Percentiles rank a stretch among this genome's conserved stretches.
Evolutionary conservation across 805 yeast genomes (phyloP).

Genomic region (Candida rishiriensis): DNA sequence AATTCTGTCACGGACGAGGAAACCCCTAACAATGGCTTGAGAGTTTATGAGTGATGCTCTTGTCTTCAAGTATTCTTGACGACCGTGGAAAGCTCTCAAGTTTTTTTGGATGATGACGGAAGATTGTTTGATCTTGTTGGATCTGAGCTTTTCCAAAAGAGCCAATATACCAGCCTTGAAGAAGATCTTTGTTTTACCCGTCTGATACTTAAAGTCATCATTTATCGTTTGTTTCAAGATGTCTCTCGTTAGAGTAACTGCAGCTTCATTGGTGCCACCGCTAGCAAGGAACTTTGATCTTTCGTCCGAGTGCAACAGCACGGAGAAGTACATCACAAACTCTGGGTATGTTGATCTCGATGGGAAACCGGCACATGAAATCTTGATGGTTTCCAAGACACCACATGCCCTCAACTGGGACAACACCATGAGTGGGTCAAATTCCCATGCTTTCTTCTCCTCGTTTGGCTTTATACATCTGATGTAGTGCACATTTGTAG

Average conservation of each 20-base stretch:
- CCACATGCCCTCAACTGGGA: conserved; percentile 97
- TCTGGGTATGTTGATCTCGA: conserved; percentile 94
- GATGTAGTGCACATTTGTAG: conserved; percentile 94
- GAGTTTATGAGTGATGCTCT: conserved; percentile 48
- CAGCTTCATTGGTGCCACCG: conserved; percentile 48
- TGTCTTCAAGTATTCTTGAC: conserved; percentile 53
- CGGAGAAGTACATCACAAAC: conserved; percentile 84
- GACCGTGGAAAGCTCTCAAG: conserved; percentile 59
- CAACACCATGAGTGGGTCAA: conserved; percentile 91
- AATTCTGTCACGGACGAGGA: conserved; percentile 48
- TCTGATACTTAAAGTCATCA: conserved; percentile 69
- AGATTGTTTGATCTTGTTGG: conserved; percentile 70
- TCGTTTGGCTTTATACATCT: conserved; percentile 98
- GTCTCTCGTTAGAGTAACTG: conserved; percentile 59
- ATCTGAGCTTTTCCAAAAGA: conserved; percentile 76
- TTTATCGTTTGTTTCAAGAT: conserved; percentile 64
- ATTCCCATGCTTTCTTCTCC: conserved; percentile 91
- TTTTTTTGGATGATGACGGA: conserved; percentile 86
- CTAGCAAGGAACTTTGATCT: conserved; percentile 60
- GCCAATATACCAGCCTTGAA: conserved; percentile 97
- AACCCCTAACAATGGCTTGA: conserved; percentile 67
- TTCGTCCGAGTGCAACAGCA: conserved; percentile 66
- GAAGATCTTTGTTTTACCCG: conserved; percentile 91
- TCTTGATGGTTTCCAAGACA: conserved; percentile 93
- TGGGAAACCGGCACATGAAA: conserved; percentile 97